Evolutionary conservation across 305 asterid genomes (phyloP).

Genomic region (Rubia occidens): DNA sequence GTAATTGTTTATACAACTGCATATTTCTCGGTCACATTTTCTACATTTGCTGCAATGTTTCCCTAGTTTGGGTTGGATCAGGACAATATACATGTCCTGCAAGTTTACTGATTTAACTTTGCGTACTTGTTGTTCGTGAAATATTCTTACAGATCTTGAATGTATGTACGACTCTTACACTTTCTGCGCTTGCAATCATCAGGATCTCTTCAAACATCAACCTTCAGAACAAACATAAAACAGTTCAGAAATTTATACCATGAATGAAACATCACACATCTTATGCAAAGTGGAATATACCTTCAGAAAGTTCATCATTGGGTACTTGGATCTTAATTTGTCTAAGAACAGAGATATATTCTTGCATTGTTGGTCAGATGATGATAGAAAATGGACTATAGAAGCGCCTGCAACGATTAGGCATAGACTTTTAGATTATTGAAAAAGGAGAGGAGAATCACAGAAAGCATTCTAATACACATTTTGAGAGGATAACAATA

Average conservation of each 20-base stretch:
- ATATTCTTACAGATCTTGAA: not conserved
- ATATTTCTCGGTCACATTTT: no score
- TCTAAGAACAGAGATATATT: slow-evolving; percentile 61
- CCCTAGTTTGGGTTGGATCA: no score
- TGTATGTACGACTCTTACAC: not conserved
- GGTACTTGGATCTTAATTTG: slow-evolving; percentile 51
- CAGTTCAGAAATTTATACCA: not conserved
- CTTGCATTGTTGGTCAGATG: slow-evolving; percentile 46
- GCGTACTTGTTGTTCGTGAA: no score
- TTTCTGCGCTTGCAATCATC: not conserved
- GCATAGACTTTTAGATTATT: slow-evolving; percentile 8
- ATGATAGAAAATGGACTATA: slow-evolving; percentile 53
- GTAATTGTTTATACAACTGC: no score
- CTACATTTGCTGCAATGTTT: no score
- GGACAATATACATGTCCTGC: no score
- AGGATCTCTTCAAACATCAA: not conserved
- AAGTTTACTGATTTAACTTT: no score
- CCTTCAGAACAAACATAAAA: not conserved
- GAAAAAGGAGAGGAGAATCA: not conserved
- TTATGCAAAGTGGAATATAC: slow-evolving; percentile 33
- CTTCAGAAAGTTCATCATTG: slow-evolving; percentile 63
- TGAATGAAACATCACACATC: not conserved
- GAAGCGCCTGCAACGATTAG: slow-evolving; percentile 48
- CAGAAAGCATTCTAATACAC: not conserved
- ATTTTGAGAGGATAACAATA: not conserved